phyloP scores from a whole-genome alignment of 495 filamentous ascomycete species.

The Usnea hakonensis region DNA sequence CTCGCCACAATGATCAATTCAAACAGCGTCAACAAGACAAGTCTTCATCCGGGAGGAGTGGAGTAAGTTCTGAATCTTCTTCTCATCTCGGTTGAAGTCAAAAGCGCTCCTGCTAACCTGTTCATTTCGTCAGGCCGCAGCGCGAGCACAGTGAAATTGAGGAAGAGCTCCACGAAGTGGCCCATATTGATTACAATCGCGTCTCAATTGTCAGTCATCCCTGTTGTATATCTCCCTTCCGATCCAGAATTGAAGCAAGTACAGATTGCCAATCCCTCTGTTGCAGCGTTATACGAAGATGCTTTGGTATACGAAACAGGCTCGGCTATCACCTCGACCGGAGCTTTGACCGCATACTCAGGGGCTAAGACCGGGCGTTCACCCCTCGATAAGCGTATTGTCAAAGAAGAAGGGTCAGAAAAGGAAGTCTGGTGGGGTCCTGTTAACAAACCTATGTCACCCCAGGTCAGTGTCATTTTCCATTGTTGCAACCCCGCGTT shows the following conservation, averaged over 20 bases:
- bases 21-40: slow-evolving; percentile 78
- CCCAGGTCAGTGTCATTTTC: slow-evolving; percentile 65
- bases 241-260: too few relatives aligned
- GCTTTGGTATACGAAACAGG: slow-evolving; percentile 97
- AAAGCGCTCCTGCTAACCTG: slow-evolving; percentile 1
- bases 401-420: slow-evolving; percentile 82
- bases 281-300: slow-evolving; percentile 96
- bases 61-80: slow-evolving; percentile 51
- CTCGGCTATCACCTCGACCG: slow-evolving; percentile 90
- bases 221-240: not conserved
- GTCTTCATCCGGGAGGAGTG: slow-evolving; percentile 84
- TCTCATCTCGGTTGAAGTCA: slow-evolving; percentile 5
- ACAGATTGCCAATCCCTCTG: slow-evolving; percentile 82
- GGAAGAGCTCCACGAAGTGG: slow-evolving; percentile 95
- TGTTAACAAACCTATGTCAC: slow-evolving; percentile 97
- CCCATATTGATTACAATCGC: slow-evolving; percentile 98
- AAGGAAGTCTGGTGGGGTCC: slow-evolving; percentile 96
- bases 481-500: not conserved
- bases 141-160: slow-evolving; percentile 90
- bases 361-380: slow-evolving; percentile 97
- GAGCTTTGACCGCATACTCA: slow-evolving; percentile 93
- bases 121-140: slow-evolving; percentile 54
- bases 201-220: slow-evolving; percentile 76
- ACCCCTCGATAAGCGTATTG: slow-evolving; percentile 92
- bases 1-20: slow-evolving; percentile 57